A percentile compares a stretch with the other conserved stretches of the same genome.
These are phyloP conservation scores for Capsella bursapastoris DNA, from an alignment of 345 rosid genomes.

Conservation along the genomic window DNA sequence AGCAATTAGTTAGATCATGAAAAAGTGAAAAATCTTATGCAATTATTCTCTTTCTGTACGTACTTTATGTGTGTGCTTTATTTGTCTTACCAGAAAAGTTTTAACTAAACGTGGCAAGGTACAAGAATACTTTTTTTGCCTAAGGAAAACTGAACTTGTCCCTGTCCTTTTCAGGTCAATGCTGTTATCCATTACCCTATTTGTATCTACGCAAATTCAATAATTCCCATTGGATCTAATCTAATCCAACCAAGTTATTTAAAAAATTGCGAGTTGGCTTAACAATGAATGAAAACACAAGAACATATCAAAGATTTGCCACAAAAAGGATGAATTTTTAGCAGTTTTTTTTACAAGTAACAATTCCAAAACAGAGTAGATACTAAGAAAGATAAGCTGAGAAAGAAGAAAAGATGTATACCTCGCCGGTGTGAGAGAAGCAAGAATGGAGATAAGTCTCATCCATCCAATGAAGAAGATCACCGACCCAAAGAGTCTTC, in stretches of 20 bases:
- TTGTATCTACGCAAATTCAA: slow-evolving; percentile 28
- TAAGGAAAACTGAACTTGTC: slow-evolving; percentile 29
- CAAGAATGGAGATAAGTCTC: slow-evolving; percentile 78
- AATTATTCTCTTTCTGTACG: background rate
- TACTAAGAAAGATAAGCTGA: slow-evolving; percentile 32
- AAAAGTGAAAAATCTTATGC: slow-evolving; percentile 20
- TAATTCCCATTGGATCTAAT: slow-evolving; percentile 33
- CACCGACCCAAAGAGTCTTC: slow-evolving; percentile 87
- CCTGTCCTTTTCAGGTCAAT: slow-evolving; percentile 39
- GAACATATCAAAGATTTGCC: slow-evolving; percentile 17
- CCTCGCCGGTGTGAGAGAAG: slow-evolving; percentile 82
- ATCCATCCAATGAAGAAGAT: slow-evolving; percentile 93
- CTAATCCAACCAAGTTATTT: slow-evolving; percentile 24
- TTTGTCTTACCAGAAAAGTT: slow-evolving; percentile 21
- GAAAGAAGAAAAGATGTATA: slow-evolving; percentile 12
- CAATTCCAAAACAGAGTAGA: slow-evolving; percentile 14
- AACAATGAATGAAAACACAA: slow-evolving; percentile 27
- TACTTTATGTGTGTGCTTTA: background rate
- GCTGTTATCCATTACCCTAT: slow-evolving; percentile 42
- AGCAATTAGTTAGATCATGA: background rate
- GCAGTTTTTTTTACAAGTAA: no score
- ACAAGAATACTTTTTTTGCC: slow-evolving; percentile 34
- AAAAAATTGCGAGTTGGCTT: background rate
- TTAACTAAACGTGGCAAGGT: slow-evolving; percentile 35
- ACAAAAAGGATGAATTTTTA: background rate